Percentiles rank a stretch among this genome's conserved stretches.
Evolutionary conservation across 2,329 filamentous ascomycete genomes (phyloP).

Genomic region (Calonectria montana): DNA sequence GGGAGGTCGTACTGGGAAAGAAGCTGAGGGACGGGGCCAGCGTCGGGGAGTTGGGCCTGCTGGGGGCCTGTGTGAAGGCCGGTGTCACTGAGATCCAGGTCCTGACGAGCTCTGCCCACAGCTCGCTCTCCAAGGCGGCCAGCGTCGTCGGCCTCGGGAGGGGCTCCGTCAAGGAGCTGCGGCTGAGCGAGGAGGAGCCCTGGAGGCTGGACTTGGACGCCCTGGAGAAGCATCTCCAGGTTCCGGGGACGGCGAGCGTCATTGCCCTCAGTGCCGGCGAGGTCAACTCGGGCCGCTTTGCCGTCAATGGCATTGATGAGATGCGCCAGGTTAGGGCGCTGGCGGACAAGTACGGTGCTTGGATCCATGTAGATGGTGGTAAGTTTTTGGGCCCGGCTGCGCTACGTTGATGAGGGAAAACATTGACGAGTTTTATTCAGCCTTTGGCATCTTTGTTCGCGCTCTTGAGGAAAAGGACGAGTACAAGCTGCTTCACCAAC

Average conservation of each 20-base stretch:
- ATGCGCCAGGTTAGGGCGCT: conserved; percentile 73
- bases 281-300: conserved; percentile 89
- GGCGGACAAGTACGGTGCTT: conserved; percentile 79
- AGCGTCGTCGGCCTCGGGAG: conserved; percentile 84
- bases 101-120: conserved; percentile 85
- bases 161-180: conserved; percentile 71
- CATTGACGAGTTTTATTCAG: conserved; percentile 50
- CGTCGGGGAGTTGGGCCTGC: conserved; percentile 77
- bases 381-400: conserved; percentile 34
- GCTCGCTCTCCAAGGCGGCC: conserved; percentile 85
- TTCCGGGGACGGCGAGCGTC: conserved; percentile 72
- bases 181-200: conserved; percentile 61
- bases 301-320: conserved; percentile 67
- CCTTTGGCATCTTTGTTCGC: conserved; percentile 87
- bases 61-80: conserved; percentile 72
- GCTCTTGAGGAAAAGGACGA: conserved; percentile 67
- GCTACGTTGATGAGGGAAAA: too few relatives aligned
- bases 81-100: conserved; percentile 78
- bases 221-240: conserved; percentile 70
- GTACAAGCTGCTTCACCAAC: conserved; percentile 64
- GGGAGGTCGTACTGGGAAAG: conserved; percentile 71
- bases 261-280: conserved; percentile 87
- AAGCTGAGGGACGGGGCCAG: conserved; percentile 47
- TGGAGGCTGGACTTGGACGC: conserved; percentile 77
- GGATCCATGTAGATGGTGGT: conserved; percentile 91